Evolutionary conservation across 345 rosid genomes (phyloP).

Genomic region (Hibiscus trionum): DNA sequence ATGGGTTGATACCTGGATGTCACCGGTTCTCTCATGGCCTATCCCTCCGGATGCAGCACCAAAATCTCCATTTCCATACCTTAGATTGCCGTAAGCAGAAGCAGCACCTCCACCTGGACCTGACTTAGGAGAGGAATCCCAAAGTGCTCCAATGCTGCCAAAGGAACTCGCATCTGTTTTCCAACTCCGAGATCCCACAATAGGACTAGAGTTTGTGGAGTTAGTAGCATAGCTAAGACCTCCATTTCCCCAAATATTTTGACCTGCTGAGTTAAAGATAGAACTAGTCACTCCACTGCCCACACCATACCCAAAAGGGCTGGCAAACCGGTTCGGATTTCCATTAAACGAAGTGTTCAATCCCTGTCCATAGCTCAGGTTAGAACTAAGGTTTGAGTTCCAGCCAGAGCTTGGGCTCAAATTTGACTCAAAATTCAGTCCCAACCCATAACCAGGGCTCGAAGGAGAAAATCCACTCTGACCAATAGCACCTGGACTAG

Average conservation of each 20-base stretch:
- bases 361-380: conserved; percentile 46
- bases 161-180: conserved; percentile 44
- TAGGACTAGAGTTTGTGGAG: conserved; percentile 33
- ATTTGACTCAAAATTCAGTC: conserved; percentile 54
- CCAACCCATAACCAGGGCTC: conserved; percentile 50
- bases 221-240: conserved; percentile 34
- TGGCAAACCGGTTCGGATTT: conserved; percentile 35
- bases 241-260: conserved; percentile 62
- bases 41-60: conserved; percentile 28
- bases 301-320: conserved; percentile 31
- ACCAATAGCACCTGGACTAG: conserved; percentile 56
- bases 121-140: conserved; percentile 43
- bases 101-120: conserved; percentile 30
- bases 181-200: conserved; percentile 37
- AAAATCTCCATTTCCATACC: conserved; percentile 30
- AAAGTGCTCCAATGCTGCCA: conserved; percentile 49
- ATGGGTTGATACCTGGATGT: neutral
- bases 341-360: conserved; percentile 46
- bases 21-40: conserved; percentile 36
- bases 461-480: conserved; percentile 55
- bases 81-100: conserved; percentile 22
- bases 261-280: conserved; percentile 38
- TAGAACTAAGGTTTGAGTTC: conserved; percentile 37
- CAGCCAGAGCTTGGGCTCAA: conserved; percentile 50
- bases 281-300: conserved; percentile 30